Evolutionary conservation across 2,329 filamentous ascomycete genomes (phyloP), one percentile per base, ranked within the genome.

Genomic region (Colletotrichum sublineola): DNA sequence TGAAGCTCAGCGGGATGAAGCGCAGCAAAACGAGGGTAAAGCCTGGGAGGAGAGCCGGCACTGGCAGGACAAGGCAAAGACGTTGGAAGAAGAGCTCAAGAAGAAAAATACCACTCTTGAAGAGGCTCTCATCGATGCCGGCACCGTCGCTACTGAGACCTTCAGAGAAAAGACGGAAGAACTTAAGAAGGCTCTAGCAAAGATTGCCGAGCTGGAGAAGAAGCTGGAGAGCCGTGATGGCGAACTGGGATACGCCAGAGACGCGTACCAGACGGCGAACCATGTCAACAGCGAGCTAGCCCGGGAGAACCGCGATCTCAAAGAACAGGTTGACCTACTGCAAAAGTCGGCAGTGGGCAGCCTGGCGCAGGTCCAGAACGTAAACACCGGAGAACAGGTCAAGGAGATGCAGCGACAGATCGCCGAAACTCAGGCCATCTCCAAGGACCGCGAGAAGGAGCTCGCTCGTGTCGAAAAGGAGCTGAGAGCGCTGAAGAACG

Each of bases 221-320:
- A 83, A 81, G 63, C 46, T 80, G 3, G 73, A 75, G 3, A 75
- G 75, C 18, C 74, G 79, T 1, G 80, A 86, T 38, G 82, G 82
- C 18, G 88, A 90, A 5, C 81, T 86, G 36, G 88, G 90, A 1
- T 93, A 90, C 76, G 82, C 85, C 15, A 86, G 88, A 64, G 83
- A 84, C 5, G 82, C 86, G 12, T 93, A 93, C 76, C 91, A 92
- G 75, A 83, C 87, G 31, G 86, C 87, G 1, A 89, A 88, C 11
- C 84, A 85, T 42, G 79, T 82, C 1, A 85, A 85, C 2, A 81
- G 82, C 18, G 82, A 83, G 20, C 79, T 89, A 3, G 80, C 81
- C 29, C 76, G 80, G 2, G 85, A 89, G 75, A 88, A 87, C 74
- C 79, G 79, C 24, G 80, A 83, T 9, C 82, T 91, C 2, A 82